Conservation (phyloP, 768 basidiomycete species). For the Russula virescens region DNA sequence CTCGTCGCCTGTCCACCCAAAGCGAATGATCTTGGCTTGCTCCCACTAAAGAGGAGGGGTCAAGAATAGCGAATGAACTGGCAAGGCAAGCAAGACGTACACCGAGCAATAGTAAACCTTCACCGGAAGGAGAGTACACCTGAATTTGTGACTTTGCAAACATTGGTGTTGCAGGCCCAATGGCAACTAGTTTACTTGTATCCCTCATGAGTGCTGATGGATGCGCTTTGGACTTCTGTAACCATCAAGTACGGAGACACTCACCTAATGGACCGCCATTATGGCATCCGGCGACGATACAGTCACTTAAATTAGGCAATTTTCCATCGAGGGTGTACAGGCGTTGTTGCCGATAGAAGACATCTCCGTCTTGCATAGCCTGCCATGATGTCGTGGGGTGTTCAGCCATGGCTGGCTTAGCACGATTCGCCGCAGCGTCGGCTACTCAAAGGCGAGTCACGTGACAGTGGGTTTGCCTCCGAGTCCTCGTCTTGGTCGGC, state of each 20-base stretch:
- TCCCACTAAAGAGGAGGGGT: conserved; percentile 68
- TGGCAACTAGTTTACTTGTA: conserved; percentile 66
- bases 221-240: neutral
- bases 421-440: too few relatives aligned
- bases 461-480: neutral
- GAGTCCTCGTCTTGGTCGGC: too few relatives aligned
- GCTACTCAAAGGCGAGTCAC: neutral
- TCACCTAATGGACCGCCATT: conserved; percentile 88
- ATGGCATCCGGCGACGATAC: conserved; percentile 72
- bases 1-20: conserved; percentile 83
- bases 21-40: conserved; percentile 70
- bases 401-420: conserved; percentile 37
- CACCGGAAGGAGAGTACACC: conserved; percentile 82
- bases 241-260: conserved; percentile 21
- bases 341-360: conserved; percentile 83
- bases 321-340: conserved; percentile 80
- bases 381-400: conserved; percentile 87
- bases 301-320: conserved; percentile 72
- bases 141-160: conserved; percentile 78
- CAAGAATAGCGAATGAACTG: conserved; percentile 13
- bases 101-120: conserved; percentile 59
- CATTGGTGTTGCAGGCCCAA: conserved; percentile 52
- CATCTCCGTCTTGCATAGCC: conserved; percentile 79
- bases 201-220: conserved; percentile 80
- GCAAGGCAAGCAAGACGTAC: conserved; percentile 44